These are phyloP conservation scores for Candida vartiovaarae DNA, from an alignment of 805 yeast species.

Conservation along the genomic window DNA sequence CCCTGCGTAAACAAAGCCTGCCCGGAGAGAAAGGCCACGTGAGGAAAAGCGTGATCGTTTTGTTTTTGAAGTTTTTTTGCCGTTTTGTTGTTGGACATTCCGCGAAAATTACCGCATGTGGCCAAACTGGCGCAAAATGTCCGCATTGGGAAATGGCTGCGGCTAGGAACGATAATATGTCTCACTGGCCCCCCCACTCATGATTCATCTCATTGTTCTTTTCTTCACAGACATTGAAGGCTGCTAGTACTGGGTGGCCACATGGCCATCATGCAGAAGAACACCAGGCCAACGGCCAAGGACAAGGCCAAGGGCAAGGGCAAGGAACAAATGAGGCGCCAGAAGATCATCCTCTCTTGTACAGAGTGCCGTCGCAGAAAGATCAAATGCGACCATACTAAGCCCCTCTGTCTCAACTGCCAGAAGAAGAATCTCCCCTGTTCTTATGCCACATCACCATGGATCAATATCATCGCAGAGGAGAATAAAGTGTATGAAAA, in stretches of 20 bases:
- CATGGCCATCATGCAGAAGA: too few relatives aligned
- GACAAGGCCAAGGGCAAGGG: not conserved
- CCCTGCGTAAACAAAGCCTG: not conserved
- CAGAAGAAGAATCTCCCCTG: slow-evolving; percentile 10
- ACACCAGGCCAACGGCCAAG: not conserved
- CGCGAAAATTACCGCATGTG: too few relatives aligned
- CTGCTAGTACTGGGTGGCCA: too few relatives aligned
- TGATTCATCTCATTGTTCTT: too few relatives aligned
- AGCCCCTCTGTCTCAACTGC: slow-evolving; percentile 16
- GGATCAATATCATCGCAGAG: slow-evolving; percentile 17
- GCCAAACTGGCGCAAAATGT: too few relatives aligned
- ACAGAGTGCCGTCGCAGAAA: slow-evolving; percentile 18
- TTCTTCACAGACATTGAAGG: too few relatives aligned
- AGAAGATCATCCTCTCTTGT: slow-evolving; percentile 15
- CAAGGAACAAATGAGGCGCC: slow-evolving; percentile 9
- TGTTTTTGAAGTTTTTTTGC: not conserved
- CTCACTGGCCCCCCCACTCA: too few relatives aligned
- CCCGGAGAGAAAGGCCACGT: slow-evolving; percentile 19
- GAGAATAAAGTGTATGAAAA: slow-evolving; percentile 18
- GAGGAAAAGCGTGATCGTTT: slow-evolving; percentile 15
- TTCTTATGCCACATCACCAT: slow-evolving; percentile 15
- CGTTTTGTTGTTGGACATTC: too few relatives aligned
- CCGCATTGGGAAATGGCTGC: too few relatives aligned
- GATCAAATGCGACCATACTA: slow-evolving; percentile 19
- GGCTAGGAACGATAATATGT: too few relatives aligned